Evolutionary conservation across 2,329 filamentous ascomycete genomes (phyloP).

Genomic region (Phaeosphaeriaceae sp.): DNA sequence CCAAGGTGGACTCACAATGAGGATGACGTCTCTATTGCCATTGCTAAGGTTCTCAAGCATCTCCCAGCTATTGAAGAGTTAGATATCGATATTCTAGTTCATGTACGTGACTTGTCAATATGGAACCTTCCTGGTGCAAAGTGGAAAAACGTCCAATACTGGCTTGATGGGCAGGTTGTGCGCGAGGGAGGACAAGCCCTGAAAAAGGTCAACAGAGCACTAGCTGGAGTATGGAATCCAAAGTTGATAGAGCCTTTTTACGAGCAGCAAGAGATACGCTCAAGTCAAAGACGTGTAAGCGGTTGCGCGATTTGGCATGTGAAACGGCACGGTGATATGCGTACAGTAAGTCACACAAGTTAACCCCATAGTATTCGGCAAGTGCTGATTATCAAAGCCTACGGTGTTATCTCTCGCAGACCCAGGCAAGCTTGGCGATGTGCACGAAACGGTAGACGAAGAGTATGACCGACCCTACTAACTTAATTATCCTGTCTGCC

Average conservation of each 20-base stretch:
- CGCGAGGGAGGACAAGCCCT: constrained; percentile 7
- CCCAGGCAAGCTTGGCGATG: background rate
- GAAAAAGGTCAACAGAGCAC: constrained; percentile 24
- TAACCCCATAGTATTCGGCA: background rate
- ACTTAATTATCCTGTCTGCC: background rate
- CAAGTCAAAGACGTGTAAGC: too few relatives aligned
- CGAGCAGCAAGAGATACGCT: constrained; percentile 32
- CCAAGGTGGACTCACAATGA: constrained; percentile 5
- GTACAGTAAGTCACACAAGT: background rate
- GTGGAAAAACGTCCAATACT: constrained; percentile 33
- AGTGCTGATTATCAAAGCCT: background rate
- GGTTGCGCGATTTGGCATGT: constrained; percentile 16
- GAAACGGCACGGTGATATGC: constrained; percentile 1
- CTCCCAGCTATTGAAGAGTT: constrained; percentile 36
- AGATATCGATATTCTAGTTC: constrained; percentile 27
- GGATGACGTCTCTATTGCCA: constrained; percentile 26
- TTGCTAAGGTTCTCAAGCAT: constrained; percentile 27
- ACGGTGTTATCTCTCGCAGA: background rate
- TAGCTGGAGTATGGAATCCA: constrained; percentile 18
- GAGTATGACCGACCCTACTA: constrained; percentile 1
- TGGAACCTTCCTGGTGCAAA: constrained; percentile 38
- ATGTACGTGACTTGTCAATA: constrained; percentile 23
- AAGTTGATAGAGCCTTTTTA: constrained; percentile 21
- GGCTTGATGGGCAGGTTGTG: constrained; percentile 30
- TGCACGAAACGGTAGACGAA: background rate